phyloP scores from a whole-genome alignment of 495 filamentous ascomycete genomes.

The Hypoxylon subgilvum region DNA sequence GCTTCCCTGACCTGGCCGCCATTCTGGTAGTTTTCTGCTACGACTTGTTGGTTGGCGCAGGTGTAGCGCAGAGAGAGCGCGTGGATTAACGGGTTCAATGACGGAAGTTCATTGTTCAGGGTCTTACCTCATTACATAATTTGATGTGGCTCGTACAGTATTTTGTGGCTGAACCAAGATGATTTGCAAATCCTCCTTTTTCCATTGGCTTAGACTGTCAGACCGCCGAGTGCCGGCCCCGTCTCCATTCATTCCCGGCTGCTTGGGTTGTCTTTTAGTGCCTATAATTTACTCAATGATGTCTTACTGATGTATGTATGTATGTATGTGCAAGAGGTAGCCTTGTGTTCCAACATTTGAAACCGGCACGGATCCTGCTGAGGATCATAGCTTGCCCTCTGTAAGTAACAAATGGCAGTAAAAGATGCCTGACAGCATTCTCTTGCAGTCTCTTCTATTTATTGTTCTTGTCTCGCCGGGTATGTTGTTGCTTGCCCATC shows the following conservation, averaged over 20 bases:
- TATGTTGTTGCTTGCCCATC: constrained; percentile 3
- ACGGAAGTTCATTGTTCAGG: constrained; percentile 34
- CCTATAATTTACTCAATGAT: constrained; percentile 1
- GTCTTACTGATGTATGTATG: not conserved
- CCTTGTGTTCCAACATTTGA: too few species aligned
- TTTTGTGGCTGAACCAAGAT: constrained; percentile 14
- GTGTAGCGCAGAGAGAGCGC: constrained; percentile 21
- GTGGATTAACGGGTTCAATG: constrained; percentile 28
- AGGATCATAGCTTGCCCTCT: too few species aligned
- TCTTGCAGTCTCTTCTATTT: constrained; percentile 17
- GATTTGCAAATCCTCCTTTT: constrained; percentile 9
- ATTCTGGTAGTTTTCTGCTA: constrained; percentile 22
- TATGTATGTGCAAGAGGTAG: not conserved
- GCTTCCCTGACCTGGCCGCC: constrained; percentile 36
- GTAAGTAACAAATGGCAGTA: too few species aligned
- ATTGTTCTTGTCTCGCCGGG: not conserved
- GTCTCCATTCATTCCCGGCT: constrained; percentile 5
- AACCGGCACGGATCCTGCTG: too few species aligned
- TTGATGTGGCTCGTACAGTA: constrained; percentile 24
- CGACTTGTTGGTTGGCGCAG: constrained; percentile 23
- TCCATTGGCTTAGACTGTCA: too few species aligned
- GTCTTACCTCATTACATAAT: constrained; percentile 11
- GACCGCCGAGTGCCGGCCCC: constrained; percentile 1
- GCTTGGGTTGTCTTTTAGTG: constrained; percentile 15
- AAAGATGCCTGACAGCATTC: too few species aligned